phyloP scores from a whole-genome alignment of 2,329 filamentous ascomycete genomes.

The Botrytis fragariae region DNA sequence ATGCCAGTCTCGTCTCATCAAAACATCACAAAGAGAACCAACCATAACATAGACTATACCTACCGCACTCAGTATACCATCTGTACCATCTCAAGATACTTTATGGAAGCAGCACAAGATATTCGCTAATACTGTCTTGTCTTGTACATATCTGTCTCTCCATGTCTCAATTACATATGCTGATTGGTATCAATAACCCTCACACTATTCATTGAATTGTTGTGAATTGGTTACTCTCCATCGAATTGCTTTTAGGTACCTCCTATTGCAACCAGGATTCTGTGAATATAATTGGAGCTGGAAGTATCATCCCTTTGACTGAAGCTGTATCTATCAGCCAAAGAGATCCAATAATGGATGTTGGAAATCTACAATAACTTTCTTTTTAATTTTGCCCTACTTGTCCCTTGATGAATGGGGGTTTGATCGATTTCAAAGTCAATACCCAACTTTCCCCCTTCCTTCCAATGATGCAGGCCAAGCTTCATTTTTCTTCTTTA shows the following conservation, averaged over 20 bases:
- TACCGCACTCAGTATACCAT: background rate
- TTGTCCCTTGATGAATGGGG: too few relatives aligned
- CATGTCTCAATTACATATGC: too few relatives aligned
- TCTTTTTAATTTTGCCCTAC: too few relatives aligned
- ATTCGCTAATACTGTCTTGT: background rate
- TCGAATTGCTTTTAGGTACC: too few relatives aligned
- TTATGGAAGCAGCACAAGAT: background rate
- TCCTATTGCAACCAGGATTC: too few relatives aligned
- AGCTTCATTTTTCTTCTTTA: background rate
- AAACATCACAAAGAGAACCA: background rate
- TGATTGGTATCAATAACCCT: too few relatives aligned
- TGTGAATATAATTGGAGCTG: too few relatives aligned
- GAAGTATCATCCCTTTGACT: too few relatives aligned
- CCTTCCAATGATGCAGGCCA: background rate
- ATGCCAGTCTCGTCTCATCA: background rate
- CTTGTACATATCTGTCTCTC: background rate
- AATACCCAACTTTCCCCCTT: background rate
- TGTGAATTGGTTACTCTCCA: too few relatives aligned
- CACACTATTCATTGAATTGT: too few relatives aligned
- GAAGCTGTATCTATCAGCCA: background rate
- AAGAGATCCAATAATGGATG: background rate
- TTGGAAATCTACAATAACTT: background rate
- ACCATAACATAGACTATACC: background rate
- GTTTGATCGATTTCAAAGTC: background rate
- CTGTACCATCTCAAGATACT: background rate